Evolutionary conservation across 2,329 filamentous ascomycete genomes (phyloP), one percentile per base, ranked within the genome.

Genomic region (Cryphonectria radicalis): DNA sequence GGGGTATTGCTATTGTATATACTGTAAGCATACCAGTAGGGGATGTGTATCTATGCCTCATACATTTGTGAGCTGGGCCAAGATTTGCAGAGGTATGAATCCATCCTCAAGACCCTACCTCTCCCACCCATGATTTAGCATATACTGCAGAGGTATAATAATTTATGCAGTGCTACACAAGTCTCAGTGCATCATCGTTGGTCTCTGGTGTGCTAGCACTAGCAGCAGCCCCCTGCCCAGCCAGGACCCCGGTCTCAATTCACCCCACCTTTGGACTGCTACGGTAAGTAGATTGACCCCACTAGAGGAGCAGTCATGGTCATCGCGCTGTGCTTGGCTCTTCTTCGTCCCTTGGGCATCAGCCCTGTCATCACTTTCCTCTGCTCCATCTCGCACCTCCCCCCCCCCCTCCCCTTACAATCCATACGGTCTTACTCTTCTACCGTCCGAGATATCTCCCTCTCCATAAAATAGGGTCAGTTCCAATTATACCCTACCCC

Each of bases 331-430:
- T 63, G 68, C 67, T 63, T 55, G 65, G 53, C 59, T 43, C 28
- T 25, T 59, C 25, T 28, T 8, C 28, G 2, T 35, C 50, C 8
- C 35, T 63, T 37, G 55, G 40, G 25, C 53, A 57, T 60, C 63
- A 63, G 67, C 67, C 63, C 65, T 63, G 62, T 72, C 67, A 67
- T 72, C 63, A 69, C 67, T 42, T 42, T 28, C 32, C 43, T 22
- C 46, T 65, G 37, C 67, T 40, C 50, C 70, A 40, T 37, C 46
- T 60, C 40, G 28, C 32, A 8, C 14, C 59, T 46, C 57, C 37
- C 60, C 57, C 40, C 59, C 59, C 19, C 32, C 4, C 17, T 53
- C 43, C n/a, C 14, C 59, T 46, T 11, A 43, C 28, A n/a, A 37
- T 46, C 4, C 11, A 25, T 59, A 32, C 55, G 17, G 25, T 59